A percentile compares a stretch with the other conserved stretches of the same genome.
phyloP scores from a whole-genome alignment of 768 basidiomycete species.

The Boletus patriciae region DNA sequence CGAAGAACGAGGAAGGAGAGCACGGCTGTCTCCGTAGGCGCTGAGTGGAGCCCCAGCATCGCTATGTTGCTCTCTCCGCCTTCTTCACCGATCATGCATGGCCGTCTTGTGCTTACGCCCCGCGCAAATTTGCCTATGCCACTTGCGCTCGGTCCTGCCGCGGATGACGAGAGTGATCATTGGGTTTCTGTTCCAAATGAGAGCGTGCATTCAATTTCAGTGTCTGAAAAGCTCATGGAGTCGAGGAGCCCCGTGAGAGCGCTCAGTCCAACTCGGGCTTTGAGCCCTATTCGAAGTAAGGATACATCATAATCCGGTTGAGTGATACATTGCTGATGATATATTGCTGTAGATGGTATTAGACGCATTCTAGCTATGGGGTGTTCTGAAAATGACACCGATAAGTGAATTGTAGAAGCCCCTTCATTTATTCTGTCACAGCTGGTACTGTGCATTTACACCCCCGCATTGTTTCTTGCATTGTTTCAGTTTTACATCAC shows the following conservation, averaged over 20 bases:
- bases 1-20: constrained; percentile 18
- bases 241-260: constrained; percentile 22
- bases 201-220: not conserved
- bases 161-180: not conserved
- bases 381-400: constrained; percentile 2
- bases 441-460: not conserved
- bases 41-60: constrained; percentile 10
- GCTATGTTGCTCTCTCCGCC: constrained; percentile 30
- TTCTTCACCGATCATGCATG: constrained; percentile 12
- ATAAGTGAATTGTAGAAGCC: constrained; percentile 9
- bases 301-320: not conserved
- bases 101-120: constrained; percentile 1
- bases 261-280: constrained; percentile 36
- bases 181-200: not conserved
- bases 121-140: constrained; percentile 6
- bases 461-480: not conserved
- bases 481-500: not conserved
- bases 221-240: not conserved
- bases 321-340: constrained; percentile 4
- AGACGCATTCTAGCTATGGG: constrained; percentile 30
- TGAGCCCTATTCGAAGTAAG: constrained; percentile 25
- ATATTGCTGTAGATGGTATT: constrained; percentile 24
- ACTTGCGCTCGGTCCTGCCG: not conserved
- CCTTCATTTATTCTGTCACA: not conserved
- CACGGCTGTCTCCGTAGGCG: not conserved